Base-by-base conservation (phyloP, 1,139 yeast genomes). In the Nadsonia commutata region DNA sequence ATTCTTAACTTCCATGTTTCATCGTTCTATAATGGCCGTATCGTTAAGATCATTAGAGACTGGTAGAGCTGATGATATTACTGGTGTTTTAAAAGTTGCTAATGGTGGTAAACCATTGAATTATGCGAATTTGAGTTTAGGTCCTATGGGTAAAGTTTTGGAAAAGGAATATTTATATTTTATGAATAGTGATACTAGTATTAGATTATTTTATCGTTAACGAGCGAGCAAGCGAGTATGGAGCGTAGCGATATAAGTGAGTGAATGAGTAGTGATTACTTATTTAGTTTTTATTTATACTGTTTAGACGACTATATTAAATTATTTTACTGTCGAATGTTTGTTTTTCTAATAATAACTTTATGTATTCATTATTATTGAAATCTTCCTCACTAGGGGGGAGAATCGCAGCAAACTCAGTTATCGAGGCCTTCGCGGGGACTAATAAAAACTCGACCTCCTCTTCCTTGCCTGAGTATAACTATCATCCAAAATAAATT, bases 401-500 rank as follows among this genome's bases (percentile, higher is more conserved):
- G n/a, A n/a, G n/a, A n/a, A n/a, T n/a, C n/a, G n/a, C n/a, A n/a
- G n/a, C n/a, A n/a, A n/a, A n/a, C 20, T 21, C 38, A 36, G 13
- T 21, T 13, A 13, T n/a, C 18, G n/a, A 13, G 13, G 13, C 31
- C 40, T 31, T 9, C 40, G 6, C 40, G 8, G 31, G 5, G 4
- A 8, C n/a, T 20, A 20, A 13, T 22, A 18, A 13, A 36, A 22
- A 4, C 23, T 37, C 4, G 20, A 36, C 17, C 37, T 31, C n/a
- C 38, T 9, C 19, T 44, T 47, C 21, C 51, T 62, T 56, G 72
- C 71, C 49, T 70, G 62, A 59, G 71, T 73, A 57, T 78, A 76
- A 53, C 79, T 69, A 57, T 80, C 86, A 58, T 88, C 95, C 46
- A 90, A 67, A 27, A 88, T 82, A 64, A 82, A 83, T 63, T 90